Evolutionary conservation across 352 stramenopile genomes (phyloP), one percentile per base, ranked within the genome.

Genomic region (Phytophthora sp.): DNA sequence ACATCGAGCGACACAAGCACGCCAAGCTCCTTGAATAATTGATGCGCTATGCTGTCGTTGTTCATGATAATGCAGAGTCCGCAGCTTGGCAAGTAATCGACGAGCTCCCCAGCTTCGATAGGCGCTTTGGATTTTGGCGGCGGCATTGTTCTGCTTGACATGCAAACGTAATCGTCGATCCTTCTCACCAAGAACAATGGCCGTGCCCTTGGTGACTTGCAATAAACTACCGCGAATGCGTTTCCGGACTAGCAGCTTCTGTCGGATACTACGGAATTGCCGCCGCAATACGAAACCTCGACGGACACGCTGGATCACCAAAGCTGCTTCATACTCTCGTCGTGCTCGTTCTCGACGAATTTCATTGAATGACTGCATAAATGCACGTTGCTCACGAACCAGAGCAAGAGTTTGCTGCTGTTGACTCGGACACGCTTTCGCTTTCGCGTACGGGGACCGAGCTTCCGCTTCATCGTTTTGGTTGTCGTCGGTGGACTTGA

Each of bases 171-270:
- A 50, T 0, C 68, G 66, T 9, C 80, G 67, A 12, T 90, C 80
- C 35, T 84, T 87, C 44, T 92, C 78, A 17, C 78, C 79, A 0
- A 82, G 54, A 9, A 92, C 80, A 28, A 92, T 80, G 4, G 78
- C 79, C 0, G 83, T 90, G 15, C 80, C 83, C 24, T 77, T 80
- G 3, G 79, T 87, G 26, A 92, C 80, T 26, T 83, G 76, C 30
- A 87, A 57, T 34, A 92, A 67, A 42, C 65, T 89, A 5, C 62
- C 55, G 20, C 79, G 80, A 12, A 92, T 87, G 12, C 79, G 73
- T 58, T 90, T 92, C 24, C 83, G 83, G 11, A 92, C 62, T 13
- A 80, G 42, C 21, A 92, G 68, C 46, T 79, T 87, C 20, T 82
- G 60, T 31, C 76, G 61, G 44, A 92, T 75, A 3, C 51, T 46